These are phyloP conservation scores for Cyberlindnera euphorbiae DNA, from an alignment of 805 yeast genomes.

Conservation along the genomic window DNA sequence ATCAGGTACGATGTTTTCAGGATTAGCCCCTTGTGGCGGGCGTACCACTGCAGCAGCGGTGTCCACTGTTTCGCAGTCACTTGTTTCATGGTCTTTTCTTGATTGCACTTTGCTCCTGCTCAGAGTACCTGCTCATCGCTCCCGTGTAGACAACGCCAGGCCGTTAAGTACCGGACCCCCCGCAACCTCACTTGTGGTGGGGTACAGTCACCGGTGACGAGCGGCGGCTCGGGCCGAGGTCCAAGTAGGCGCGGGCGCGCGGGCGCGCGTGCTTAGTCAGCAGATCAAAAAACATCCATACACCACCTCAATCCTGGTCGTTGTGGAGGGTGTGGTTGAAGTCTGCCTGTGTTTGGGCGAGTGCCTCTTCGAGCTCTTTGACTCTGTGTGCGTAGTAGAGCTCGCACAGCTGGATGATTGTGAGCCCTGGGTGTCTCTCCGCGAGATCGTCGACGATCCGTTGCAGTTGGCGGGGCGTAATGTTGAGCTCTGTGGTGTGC, in stretches of 20 bases:
- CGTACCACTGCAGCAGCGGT: conserved; percentile 20
- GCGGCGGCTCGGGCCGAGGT: no score
- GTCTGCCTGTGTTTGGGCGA: conserved; percentile 7
- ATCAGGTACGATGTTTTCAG: conserved; percentile 25
- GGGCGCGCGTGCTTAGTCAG: no score
- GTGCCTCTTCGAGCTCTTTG: conserved; percentile 13
- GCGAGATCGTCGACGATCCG: conserved; percentile 5
- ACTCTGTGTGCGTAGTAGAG: conserved; percentile 15
- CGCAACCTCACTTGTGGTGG: no score
- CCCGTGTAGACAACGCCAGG: no score
- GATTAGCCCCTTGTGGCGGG: conserved; percentile 23
- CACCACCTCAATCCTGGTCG: neutral
- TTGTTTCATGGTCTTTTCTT: no score
- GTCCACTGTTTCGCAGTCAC: conserved; percentile 1
- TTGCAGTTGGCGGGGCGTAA: conserved; percentile 7
- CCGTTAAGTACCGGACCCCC: no score
- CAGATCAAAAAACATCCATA: no score
- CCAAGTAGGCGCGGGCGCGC: no score
- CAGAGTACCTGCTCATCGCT: no score
- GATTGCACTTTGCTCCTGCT: no score
- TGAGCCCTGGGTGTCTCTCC: conserved; percentile 7
- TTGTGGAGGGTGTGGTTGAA: conserved; percentile 8
- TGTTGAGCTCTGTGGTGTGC: conserved; percentile 6
- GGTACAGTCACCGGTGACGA: no score
- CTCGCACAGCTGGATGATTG: conserved; percentile 22